phyloP scores from a whole-genome alignment of 495 filamentous ascomycete species.

The Neurospora sp. region DNA sequence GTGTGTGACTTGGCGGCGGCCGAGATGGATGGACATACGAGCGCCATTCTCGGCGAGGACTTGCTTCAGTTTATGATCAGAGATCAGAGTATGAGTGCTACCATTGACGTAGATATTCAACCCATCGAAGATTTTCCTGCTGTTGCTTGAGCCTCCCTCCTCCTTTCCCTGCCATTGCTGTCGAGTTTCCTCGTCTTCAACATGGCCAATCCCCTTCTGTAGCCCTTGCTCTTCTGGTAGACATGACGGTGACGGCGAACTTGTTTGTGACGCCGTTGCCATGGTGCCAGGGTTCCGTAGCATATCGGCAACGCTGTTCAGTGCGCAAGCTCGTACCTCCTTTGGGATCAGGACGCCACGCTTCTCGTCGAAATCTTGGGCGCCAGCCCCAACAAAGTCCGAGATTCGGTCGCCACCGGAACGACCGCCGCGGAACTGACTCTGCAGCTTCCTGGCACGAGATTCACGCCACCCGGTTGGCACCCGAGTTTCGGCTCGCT shows the following conservation, averaged over 20 bases:
- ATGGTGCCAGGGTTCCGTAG: conserved; percentile 34
- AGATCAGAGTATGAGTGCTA: conserved; percentile 67
- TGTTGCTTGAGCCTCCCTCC: conserved; percentile 17
- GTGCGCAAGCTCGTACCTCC: conserved; percentile 30
- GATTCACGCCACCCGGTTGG: conserved; percentile 63
- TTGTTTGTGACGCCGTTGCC: conserved; percentile 6
- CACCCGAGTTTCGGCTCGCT: conserved; percentile 54
- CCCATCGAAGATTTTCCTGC: conserved; percentile 47
- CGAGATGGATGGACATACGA: conserved; percentile 53
- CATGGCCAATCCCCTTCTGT: background rate
- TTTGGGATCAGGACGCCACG: conserved; percentile 33
- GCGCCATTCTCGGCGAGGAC: conserved; percentile 67
- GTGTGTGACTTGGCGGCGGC: conserved; percentile 69
- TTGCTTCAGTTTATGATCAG: conserved; percentile 78
- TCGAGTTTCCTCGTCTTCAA: background rate
- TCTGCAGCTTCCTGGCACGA: conserved; percentile 52
- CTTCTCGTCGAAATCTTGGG: conserved; percentile 37
- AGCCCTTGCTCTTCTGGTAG: background rate
- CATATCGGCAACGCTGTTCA: conserved; percentile 38
- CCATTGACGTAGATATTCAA: conserved; percentile 81
- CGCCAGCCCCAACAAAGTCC: conserved; percentile 48
- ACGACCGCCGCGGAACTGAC: conserved; percentile 50
- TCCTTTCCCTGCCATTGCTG: conserved; percentile 26
- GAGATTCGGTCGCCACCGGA: conserved; percentile 43
- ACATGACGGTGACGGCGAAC: background rate